Base-by-base conservation (phyloP, 371 early-diverging fungal species). In the Mortierella sp. region DNA sequence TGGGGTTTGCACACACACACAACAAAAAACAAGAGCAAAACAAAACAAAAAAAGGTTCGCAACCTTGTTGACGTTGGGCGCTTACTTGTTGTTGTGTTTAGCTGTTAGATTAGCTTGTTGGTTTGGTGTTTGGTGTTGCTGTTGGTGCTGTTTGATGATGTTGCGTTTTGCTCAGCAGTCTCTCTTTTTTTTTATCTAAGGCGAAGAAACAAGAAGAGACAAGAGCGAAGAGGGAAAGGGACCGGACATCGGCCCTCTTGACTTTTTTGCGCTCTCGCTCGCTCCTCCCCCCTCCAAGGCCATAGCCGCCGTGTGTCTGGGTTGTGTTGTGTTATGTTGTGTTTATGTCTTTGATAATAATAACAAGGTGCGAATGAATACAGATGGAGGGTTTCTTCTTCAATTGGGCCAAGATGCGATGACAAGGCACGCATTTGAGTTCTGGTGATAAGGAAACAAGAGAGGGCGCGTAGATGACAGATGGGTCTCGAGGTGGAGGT, bases 251-350 rank as follows among this genome's bases (percentile, higher is more conserved):
- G 63, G 7, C 63, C 31, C 60, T 14, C 60, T 60, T 60, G 60
- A 60, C 28, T 58, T 4, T 16, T 50, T 50, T 50, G 11, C 50
- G 50, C 50, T 50, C 50, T 50, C 50, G 50, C 16, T 16, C 50
- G 50, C 63, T 0, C 63, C 63, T 63, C 19, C 34, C 14, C 31
- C 60, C 34, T 63, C 63, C 34, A 34, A 19, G 24, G 34, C 38
- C 68, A 65, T 24, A 34, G 38, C 68, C 24, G 38, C 68, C 24
- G 68, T 65, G 68, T 65, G 68, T 65, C 38, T 65, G 21, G 21
- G 55, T 21, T 24, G 24, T 24, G 54, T 7, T n/a, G 7, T 55
- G 55, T 21, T n/a, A 9, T n/a, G 55, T 7, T n/a, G 7, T 55
- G 55, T 38, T 1, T 38, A 38, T 38, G n/a, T 21, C 42, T 63